Evolutionary conservation across 352 stramenopile genomes (phyloP).

Genomic region (Pythium monospermum): DNA sequence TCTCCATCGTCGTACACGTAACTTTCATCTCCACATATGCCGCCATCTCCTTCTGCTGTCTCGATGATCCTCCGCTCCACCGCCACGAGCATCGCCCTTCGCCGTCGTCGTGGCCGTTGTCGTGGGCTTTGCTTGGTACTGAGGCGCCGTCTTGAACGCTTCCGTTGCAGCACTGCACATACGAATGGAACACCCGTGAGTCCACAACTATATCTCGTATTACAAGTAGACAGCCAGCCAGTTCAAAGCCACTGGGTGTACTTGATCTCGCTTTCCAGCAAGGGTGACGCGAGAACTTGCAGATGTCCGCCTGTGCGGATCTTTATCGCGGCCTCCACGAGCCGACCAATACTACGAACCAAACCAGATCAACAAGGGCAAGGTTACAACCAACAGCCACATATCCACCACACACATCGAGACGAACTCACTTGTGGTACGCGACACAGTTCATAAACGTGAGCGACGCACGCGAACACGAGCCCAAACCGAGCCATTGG

Average conservation of each 20-base stretch:
- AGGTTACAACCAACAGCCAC: no score
- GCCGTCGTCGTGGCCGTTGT: no score
- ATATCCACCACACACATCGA: no score
- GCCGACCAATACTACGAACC: slow-evolving; percentile 63
- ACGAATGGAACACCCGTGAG: background rate
- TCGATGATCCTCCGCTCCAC: no score
- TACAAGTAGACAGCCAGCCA: background rate
- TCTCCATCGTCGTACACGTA: no score
- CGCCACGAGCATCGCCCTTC: no score
- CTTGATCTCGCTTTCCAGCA: slow-evolving; percentile 62
- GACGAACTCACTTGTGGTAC: slow-evolving; percentile 63
- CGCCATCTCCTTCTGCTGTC: no score
- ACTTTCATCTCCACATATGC: no score
- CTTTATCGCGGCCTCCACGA: slow-evolving; percentile 83
- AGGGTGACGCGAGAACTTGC: slow-evolving; percentile 39
- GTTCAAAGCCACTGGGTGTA: slow-evolving; percentile 18
- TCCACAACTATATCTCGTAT: background rate
- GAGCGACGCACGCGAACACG: slow-evolving; percentile 63
- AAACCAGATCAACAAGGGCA: no score
- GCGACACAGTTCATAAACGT: slow-evolving; percentile 85
- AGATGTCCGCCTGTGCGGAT: slow-evolving; percentile 49
- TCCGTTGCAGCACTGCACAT: background rate
- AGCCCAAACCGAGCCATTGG: slow-evolving; percentile 61
- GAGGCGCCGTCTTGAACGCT: background rate
- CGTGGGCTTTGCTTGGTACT: no score